A percentile compares a stretch with the other conserved stretches of the same genome.
These are phyloP conservation scores for Graphiopsis chlorocephala DNA, from an alignment of 2,329 filamentous ascomycete genomes.

Conservation along the genomic window DNA sequence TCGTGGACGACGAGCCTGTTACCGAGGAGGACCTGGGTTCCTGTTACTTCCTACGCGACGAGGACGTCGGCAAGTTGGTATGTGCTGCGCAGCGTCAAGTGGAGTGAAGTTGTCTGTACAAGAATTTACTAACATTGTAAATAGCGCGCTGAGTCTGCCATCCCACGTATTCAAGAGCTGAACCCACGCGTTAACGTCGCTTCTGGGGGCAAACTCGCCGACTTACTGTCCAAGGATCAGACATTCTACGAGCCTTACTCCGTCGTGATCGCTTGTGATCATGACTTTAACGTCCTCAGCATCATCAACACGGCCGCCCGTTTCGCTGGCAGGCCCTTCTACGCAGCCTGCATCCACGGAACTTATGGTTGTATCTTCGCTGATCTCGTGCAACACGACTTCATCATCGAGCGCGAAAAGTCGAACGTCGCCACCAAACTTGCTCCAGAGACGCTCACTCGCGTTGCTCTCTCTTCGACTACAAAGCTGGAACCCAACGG, in stretches of 20 bases:
- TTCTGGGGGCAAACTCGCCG: slow-evolving; percentile 45
- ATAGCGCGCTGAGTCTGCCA: slow-evolving; percentile 76
- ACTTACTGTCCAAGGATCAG: slow-evolving; percentile 67
- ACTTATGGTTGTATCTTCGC: slow-evolving; percentile 94
- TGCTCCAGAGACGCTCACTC: slow-evolving; percentile 72
- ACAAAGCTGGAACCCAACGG: slow-evolving; percentile 63
- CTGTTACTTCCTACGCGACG: slow-evolving; percentile 70
- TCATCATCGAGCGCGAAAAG: slow-evolving; percentile 79
- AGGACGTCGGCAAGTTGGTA: slow-evolving; percentile 71
- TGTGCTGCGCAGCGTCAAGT: slow-evolving; percentile 20
- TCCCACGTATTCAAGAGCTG: slow-evolving; percentile 73
- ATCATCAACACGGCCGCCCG: slow-evolving; percentile 85
- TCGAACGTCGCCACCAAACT: slow-evolving; percentile 63
- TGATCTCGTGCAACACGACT: slow-evolving; percentile 87
- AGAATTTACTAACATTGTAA: slow-evolving; percentile 3
- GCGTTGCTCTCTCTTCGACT: slow-evolving; percentile 69
- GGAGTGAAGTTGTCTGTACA: not conserved
- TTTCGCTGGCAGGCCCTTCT: slow-evolving; percentile 75
- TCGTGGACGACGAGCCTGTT: slow-evolving; percentile 75
- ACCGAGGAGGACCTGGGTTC: slow-evolving; percentile 72
- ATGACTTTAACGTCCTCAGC: slow-evolving; percentile 70
- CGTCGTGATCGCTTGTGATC: slow-evolving; percentile 84
- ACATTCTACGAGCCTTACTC: slow-evolving; percentile 78
- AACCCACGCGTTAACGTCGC: slow-evolving; percentile 83
- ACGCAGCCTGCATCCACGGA: slow-evolving; percentile 82